Conservation (phyloP, 441 rosid genomes). For the Dalechampia spathulata region DNA sequence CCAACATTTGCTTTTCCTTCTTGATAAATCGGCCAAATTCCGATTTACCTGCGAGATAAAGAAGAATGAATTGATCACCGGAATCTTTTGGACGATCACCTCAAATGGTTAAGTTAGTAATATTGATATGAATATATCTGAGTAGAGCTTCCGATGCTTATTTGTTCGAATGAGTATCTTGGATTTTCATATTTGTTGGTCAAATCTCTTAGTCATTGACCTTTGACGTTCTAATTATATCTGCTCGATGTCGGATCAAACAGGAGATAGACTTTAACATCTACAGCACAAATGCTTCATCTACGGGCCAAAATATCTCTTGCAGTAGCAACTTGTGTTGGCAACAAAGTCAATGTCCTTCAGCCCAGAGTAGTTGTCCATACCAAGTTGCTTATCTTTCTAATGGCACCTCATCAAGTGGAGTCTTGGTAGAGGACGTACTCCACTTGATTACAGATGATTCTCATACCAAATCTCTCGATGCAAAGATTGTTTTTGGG, state of each 20-base stretch:
- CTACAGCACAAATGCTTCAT: constrained; percentile 64
- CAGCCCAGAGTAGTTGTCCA: constrained; percentile 54
- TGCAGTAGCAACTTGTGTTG: constrained; percentile 60
- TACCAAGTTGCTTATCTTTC: constrained; percentile 71
- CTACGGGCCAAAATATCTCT: constrained; percentile 53
- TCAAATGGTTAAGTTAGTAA: no score
- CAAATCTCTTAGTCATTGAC: no score
- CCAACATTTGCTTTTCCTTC: neutral
- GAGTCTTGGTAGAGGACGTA: constrained; percentile 64
- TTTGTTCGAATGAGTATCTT: no score
- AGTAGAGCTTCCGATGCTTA: no score
- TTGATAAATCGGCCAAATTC: no score
- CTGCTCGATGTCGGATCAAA: constrained; percentile 5
- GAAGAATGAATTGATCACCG: no score
- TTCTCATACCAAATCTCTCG: constrained; percentile 29
- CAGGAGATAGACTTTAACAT: constrained; percentile 54
- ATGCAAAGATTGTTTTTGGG: constrained; percentile 70
- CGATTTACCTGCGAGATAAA: no score
- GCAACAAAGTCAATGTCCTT: constrained; percentile 35
- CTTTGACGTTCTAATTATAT: no score
- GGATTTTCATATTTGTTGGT: no score
- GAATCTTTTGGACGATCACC: no score
- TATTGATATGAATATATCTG: no score
- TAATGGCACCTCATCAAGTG: constrained; percentile 63
- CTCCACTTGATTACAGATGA: constrained; percentile 57